Evolutionary conservation across 1,139 yeast species (phyloP).

Genomic region (Candida anutae): DNA sequence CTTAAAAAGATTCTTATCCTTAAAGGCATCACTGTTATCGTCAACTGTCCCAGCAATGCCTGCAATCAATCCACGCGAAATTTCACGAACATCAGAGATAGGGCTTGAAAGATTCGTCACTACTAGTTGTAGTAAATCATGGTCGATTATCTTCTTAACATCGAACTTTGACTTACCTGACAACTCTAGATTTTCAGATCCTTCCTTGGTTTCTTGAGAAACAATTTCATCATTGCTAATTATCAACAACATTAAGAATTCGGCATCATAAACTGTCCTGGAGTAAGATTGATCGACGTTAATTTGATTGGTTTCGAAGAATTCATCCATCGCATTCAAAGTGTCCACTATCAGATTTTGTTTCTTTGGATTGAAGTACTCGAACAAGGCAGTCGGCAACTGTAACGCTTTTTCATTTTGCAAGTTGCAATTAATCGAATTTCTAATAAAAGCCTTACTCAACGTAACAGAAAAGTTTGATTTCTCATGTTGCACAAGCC

Average conservation of each 20-base stretch:
- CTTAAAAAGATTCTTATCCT: conserved; percentile 51
- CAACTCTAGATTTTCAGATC: conserved; percentile 6
- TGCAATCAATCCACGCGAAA: conserved; percentile 31
- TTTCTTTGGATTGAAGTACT: neutral
- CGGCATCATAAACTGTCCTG: conserved; percentile 46
- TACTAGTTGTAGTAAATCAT: conserved; percentile 50
- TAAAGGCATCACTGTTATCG: conserved; percentile 29
- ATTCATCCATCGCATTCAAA: conserved; percentile 6
- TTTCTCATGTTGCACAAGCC: conserved; percentile 42
- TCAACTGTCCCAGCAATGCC: conserved; percentile 34
- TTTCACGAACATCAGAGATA: conserved; percentile 6
- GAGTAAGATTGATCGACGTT: conserved; percentile 11
- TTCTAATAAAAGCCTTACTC: conserved; percentile 42
- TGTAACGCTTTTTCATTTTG: neutral
- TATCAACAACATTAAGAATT: conserved; percentile 49
- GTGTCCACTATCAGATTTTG: conserved; percentile 1
- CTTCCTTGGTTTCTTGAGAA: conserved; percentile 16
- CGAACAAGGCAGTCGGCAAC: conserved; percentile 3
- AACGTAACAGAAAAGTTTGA: conserved; percentile 46
- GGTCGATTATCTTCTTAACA: conserved; percentile 50
- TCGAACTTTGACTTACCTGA: conserved; percentile 24
- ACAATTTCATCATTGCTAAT: conserved; percentile 59
- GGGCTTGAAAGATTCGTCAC: conserved; percentile 38
- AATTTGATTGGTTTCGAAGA: conserved; percentile 11
- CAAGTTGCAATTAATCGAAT: conserved; percentile 27